Evolutionary conservation across 768 basidiomycete genomes (phyloP), one percentile per base, ranked within the genome.

Genomic region (Asterophora lycoperdoides): DNA sequence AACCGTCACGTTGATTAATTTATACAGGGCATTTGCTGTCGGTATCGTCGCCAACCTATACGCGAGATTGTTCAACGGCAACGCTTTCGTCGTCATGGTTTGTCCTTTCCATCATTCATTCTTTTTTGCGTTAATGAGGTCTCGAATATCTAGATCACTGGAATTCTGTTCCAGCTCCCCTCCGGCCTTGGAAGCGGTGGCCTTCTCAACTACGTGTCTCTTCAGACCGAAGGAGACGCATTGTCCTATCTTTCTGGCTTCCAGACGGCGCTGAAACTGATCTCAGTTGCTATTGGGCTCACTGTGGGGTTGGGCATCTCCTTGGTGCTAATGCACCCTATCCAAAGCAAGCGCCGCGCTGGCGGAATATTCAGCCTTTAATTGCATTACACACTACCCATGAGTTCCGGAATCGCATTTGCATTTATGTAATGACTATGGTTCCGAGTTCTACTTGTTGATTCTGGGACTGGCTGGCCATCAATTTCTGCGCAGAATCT

Each of bases 81-180:
- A 84, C 43, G 81, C 86, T 1, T 92, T 91, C 60, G 86, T 89
- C 17, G 80, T 92, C 51, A 89, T 90, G 81, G 86, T 88, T 36
- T 30, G 75, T 64, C 30, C 46, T 40, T 23, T 23, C 23, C 23
- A 23, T 26, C 14, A 19, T 28, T 15, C 41, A 20, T 17, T 30
- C 18, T 19, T 29, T 35, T 28, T 39, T 15, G 23, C 17, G n/a
- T n/a, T 37, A 17, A 48, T 33, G 17, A 23, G 9, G 10, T 32
- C 0, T 23, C 7, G 13, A 19, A 14, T n/a, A 8, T 10, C 69
- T 47, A 73, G 70, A 83, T 88, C 54, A 87, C 85, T 0, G 89
- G 86, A 18, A 86, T 93, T 41, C 72, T 92, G 13, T 87, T 92
- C 69, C 91, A 93, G 67, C 75, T 93, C 1, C 90, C 89, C 0